Evolutionary conservation across 2,329 filamentous ascomycete species (phyloP).

Genomic region (Cadophora malorum): DNA sequence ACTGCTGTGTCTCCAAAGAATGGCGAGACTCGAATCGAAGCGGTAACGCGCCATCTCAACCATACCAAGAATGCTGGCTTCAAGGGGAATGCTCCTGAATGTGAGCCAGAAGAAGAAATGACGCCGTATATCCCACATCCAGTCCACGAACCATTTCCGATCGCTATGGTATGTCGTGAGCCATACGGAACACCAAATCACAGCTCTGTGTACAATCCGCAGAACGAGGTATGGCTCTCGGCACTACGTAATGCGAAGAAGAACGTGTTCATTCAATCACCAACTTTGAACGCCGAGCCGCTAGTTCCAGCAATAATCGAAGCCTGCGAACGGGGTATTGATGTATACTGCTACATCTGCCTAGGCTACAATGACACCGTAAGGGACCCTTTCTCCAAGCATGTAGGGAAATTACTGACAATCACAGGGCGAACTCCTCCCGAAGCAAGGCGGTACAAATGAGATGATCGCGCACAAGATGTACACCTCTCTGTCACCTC

Average conservation of each 20-base stretch:
- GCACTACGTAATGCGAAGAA: constrained; percentile 68
- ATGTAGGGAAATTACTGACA: constrained; percentile 12
- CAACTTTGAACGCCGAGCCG: constrained; percentile 75
- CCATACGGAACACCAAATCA: constrained; percentile 71
- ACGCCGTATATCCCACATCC: constrained; percentile 68
- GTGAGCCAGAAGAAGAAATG: constrained; percentile 61
- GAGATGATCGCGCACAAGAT: constrained; percentile 71
- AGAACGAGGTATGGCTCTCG: constrained; percentile 78
- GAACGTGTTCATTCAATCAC: constrained; percentile 78
- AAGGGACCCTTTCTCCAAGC: constrained; percentile 32
- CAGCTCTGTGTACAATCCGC: constrained; percentile 66
- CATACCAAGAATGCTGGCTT: constrained; percentile 60
- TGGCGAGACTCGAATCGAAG: constrained; percentile 61
- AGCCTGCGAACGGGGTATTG: constrained; percentile 70
- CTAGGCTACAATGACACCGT: constrained; percentile 79
- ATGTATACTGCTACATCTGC: constrained; percentile 74
- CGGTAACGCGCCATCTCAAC: constrained; percentile 71
- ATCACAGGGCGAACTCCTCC: constrained; percentile 71
- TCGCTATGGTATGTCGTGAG: constrained; percentile 73
- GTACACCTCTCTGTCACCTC: constrained; percentile 57
- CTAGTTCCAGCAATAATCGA: constrained; percentile 67
- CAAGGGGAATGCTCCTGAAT: constrained; percentile 60
- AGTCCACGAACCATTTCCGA: constrained; percentile 64
- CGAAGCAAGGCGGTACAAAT: constrained; percentile 77
- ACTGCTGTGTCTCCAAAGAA: constrained; percentile 56